Evolutionary conservation across 2,329 filamentous ascomycete species (phyloP), one percentile per base, ranked within the genome.

Genomic region (Colletotrichum sp.): DNA sequence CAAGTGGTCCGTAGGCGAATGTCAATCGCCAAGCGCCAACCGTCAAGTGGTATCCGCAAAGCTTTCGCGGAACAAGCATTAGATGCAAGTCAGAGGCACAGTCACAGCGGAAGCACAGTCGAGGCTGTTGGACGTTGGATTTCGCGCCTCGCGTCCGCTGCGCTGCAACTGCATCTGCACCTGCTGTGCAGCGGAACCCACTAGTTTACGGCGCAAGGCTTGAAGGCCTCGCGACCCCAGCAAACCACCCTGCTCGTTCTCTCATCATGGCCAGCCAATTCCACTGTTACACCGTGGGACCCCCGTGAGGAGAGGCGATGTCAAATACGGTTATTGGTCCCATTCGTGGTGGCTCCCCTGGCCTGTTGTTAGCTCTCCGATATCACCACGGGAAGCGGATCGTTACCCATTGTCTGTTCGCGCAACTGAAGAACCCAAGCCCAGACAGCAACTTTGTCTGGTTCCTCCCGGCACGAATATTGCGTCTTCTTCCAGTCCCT

Each of bases 361-460:
- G 48, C 62, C 34, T 67, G 36, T 27, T 18, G 34, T 48, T 67
- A 30, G 55, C 69, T 43, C 56, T 48, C 70, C 56, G 71, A 70
- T 66, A 74, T 66, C 66, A 74, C 71, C 58, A 60, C 58, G 48
- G 70, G 65, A 76, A 60, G 70, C 70, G 64, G 70, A 61, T 74
- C 48, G 15, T 39, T 66, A 71, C 27, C 64, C 70, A 68, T 60
- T 73, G 70, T 69, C 65, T 76, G 74, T 76, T 74, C 74, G 74
- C 74, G 36, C 58, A 30, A 76, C 34, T 64, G 58, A 73, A 61
- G 56, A 74, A 55, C 64, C 28, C 74, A 58, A 43, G 28, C 16
- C 58, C 68, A 39, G 60, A 36, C n/a, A n/a, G 15, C 4, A 52
- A 55, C 16, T 12, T 58, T 64, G 28, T 18, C 52, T 52, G 65